phyloP scores from a whole-genome alignment of 768 basidiomycete species.

The Leccinum disarticulatum region DNA sequence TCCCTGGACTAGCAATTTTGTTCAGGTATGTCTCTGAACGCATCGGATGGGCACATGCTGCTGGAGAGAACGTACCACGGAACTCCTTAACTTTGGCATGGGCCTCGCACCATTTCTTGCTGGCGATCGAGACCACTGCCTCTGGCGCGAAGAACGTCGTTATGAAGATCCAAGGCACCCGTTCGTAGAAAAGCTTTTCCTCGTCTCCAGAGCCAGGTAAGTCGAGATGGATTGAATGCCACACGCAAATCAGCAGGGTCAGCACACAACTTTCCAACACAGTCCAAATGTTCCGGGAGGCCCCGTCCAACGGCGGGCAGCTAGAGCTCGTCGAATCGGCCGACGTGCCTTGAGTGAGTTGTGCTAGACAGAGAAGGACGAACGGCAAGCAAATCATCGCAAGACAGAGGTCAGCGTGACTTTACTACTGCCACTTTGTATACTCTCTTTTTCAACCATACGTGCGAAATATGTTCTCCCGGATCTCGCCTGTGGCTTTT shows the following conservation, averaged over 20 bases:
- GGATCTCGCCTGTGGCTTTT: background rate
- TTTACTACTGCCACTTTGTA: background rate
- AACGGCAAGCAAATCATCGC: background rate
- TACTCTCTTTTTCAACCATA: background rate
- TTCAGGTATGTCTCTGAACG: background rate
- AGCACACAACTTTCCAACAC: background rate
- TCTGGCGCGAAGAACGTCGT: background rate
- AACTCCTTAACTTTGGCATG: background rate
- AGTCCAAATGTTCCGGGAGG: background rate
- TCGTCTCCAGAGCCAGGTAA: background rate
- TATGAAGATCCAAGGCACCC: background rate
- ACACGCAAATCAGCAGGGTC: constrained; percentile 2
- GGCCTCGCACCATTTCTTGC: background rate
- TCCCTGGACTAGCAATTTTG: background rate
- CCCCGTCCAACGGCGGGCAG: background rate
- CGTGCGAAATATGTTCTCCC: background rate
- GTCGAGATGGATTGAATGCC: constrained; percentile 1
- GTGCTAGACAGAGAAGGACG: background rate
- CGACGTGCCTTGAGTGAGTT: background rate
- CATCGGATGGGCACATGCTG: background rate
- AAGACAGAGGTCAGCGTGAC: background rate
- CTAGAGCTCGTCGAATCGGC: background rate
- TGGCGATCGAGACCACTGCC: background rate
- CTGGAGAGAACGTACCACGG: constrained; percentile 1
- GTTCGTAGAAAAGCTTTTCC: background rate